Conservation (phyloP, 495 filamentous ascomycete genomes). For the Tuber aestivum region DNA sequence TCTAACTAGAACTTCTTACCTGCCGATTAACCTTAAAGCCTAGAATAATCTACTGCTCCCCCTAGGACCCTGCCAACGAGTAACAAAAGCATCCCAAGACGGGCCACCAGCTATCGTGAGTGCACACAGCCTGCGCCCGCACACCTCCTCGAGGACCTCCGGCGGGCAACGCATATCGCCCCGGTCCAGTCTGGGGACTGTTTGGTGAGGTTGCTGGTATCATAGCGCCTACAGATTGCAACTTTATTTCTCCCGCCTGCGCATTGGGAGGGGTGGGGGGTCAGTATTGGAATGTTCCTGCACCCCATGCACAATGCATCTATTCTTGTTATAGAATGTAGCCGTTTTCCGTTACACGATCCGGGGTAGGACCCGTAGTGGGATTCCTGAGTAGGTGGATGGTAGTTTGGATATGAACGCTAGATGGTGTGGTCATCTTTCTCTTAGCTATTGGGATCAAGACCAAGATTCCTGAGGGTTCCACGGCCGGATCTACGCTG, state of each 20-base stretch:
- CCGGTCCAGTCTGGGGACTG: neutral
- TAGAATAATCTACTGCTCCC: neutral
- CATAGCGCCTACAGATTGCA: neutral
- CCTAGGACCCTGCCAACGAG: neutral
- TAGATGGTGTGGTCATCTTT: neutral
- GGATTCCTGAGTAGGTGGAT: neutral
- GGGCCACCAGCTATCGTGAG: neutral
- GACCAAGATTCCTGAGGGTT: neutral
- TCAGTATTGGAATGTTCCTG: neutral
- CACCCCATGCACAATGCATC: neutral
- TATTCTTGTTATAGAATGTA: neutral
- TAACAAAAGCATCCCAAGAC: neutral
- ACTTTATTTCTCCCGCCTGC: neutral
- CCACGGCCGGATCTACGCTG: neutral
- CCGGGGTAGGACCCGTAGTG: neutral
- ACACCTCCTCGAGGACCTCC: neutral
- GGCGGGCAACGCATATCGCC: neutral
- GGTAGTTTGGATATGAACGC: neutral
- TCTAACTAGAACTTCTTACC: neutral
- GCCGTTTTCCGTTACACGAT: neutral
- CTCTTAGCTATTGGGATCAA: neutral
- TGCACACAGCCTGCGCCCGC: neutral
- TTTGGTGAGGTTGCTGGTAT: neutral
- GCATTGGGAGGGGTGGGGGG: neutral
- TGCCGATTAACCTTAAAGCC: neutral